These are phyloP conservation scores for Bombardia bombarda DNA, from an alignment of 495 filamentous ascomycete species.

Conservation along the genomic window DNA sequence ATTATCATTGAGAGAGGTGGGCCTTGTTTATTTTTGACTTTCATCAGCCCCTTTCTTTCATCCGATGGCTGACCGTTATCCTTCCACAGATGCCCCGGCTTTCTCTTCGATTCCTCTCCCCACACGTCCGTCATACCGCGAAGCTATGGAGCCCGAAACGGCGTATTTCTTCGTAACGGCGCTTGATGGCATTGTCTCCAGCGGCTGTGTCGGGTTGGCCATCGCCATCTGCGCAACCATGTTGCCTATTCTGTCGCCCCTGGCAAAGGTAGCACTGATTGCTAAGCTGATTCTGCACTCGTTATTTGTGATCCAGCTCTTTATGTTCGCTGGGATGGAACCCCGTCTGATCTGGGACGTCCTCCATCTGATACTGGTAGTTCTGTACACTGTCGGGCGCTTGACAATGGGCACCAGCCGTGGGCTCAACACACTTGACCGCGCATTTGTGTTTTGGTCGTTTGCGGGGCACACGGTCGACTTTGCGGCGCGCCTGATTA, in stretches of 20 bases:
- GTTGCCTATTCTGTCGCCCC: slow-evolving; percentile 4
- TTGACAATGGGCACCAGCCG: neutral
- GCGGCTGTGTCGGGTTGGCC: slow-evolving; percentile 11
- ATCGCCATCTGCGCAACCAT: slow-evolving; percentile 14
- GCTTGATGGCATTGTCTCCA: slow-evolving; percentile 16
- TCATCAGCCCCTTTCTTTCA: too few species aligned
- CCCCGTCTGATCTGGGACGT: slow-evolving; percentile 12
- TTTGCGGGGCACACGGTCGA: slow-evolving; percentile 11
- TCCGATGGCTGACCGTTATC: too few species aligned
- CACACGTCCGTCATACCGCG: too few species aligned
- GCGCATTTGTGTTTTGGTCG: slow-evolving; percentile 13
- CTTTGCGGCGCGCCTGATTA: slow-evolving; percentile 7
- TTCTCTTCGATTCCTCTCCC: too few species aligned
- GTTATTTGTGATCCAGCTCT: slow-evolving; percentile 12
- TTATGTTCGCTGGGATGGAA: slow-evolving; percentile 12
- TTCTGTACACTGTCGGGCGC: slow-evolving; percentile 6
- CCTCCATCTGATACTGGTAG: slow-evolving; percentile 11
- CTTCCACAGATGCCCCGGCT: too few species aligned
- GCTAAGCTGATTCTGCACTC: slow-evolving; percentile 13
- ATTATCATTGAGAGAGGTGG: slow-evolving; percentile 12
- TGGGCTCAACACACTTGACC: slow-evolving; percentile 3
- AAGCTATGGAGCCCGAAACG: slow-evolving; percentile 9
- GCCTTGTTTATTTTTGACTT: neutral
- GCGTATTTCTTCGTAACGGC: slow-evolving; percentile 14
- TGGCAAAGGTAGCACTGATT: slow-evolving; percentile 8